Percentiles rank a stretch among this genome's conserved stretches.
Conservation (phyloP, 2,329 filamentous ascomycete species). For the Cercospora brassicicola region DNA sequence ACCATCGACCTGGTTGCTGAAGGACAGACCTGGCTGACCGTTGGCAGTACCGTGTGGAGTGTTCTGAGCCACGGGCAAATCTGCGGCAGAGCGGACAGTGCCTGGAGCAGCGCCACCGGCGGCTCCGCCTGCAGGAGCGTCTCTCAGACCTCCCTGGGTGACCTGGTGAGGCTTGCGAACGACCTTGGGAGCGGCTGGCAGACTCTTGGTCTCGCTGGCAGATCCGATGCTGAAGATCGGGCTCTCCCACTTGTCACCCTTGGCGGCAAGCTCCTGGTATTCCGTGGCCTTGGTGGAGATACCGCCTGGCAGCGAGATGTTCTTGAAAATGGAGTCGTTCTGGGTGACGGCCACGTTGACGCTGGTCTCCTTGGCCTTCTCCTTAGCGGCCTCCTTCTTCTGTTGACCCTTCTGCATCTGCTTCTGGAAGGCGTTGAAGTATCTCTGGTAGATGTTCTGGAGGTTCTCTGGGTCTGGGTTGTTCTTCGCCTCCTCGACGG, state of each 20-base stretch:
- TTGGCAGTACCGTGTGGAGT: slow-evolving; percentile 3
- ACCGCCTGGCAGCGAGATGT: slow-evolving; percentile 80
- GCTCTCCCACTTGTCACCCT: slow-evolving; percentile 93
- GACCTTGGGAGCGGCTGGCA: slow-evolving; percentile 61
- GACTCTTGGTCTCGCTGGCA: slow-evolving; percentile 68
- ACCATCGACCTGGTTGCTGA: slow-evolving; percentile 41
- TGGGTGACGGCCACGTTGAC: slow-evolving; percentile 82
- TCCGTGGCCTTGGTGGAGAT: slow-evolving; percentile 93
- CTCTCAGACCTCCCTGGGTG: slow-evolving; percentile 36
- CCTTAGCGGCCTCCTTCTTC: slow-evolving; percentile 63
- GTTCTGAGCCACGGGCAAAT: neutral
- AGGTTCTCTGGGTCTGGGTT: slow-evolving; percentile 67
- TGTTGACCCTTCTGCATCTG: slow-evolving; percentile 73
- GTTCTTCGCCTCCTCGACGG: slow-evolving; percentile 63
- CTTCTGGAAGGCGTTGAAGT: slow-evolving; percentile 72
- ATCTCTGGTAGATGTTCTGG: slow-evolving; percentile 83
- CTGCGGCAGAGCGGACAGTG: slow-evolving; percentile 6
- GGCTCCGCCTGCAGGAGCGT: neutral
- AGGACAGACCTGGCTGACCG: slow-evolving; percentile 1
- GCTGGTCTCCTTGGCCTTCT: slow-evolving; percentile 61
- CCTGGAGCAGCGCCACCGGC: slow-evolving; percentile 22
- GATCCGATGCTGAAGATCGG: slow-evolving; percentile 86
- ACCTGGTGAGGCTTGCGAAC: slow-evolving; percentile 60
- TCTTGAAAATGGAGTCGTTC: slow-evolving; percentile 88
- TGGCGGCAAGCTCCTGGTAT: slow-evolving; percentile 80